Evolutionary conservation across 2,329 filamentous ascomycete species (phyloP), one percentile per base, ranked within the genome.

Genomic region (Chrysoporthe cubensis): DNA sequence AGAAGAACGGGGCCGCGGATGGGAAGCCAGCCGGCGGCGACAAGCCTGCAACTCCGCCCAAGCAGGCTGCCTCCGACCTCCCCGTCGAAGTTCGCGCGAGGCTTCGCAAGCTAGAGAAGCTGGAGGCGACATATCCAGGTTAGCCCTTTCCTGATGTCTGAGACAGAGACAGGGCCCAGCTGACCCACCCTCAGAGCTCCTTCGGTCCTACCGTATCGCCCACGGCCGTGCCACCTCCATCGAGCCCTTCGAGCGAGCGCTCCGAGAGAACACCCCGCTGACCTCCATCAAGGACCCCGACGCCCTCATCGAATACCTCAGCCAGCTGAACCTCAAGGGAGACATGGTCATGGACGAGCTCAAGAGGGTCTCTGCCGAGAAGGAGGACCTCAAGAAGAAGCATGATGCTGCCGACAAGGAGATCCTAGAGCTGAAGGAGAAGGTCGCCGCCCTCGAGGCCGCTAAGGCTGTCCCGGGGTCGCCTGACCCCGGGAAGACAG

Each of bases 301-400:
- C 64, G 91, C 94, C 2, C 84, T 99, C 44, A 87, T 94, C 7
- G 95, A 98, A 78, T 99, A 97, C 75, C 84, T 99, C 40, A 93
- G 91, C 73, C 93, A 97, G 78, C 80, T 97, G 52, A 95, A 90
- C 70, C 79, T 94, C 64, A 95, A 96, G 75, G 90, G 90, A 54
- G 93, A 97, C 74, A 96, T 99, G 92, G 90, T 97, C 3, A 90
- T 96, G 87, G 91, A 97, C 58, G 96, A 99, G 79, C 83, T 97
- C 66, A 97, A 96, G 80, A 86, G 93, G 14, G 89, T 98, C 0
- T 91, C 93, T 0, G 86, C 87, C 3, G 94, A 98, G 75, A 90
- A 91, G 68, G 93, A 97, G 69, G 87, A 89, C 18, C 84, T 91
- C 69, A 95, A 93, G 77, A 91, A 90, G 79, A 93, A 92, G 77